Evolutionary conservation across 1,139 yeast species (phyloP).

Genomic region (Blastobotrys capitulatus): DNA sequence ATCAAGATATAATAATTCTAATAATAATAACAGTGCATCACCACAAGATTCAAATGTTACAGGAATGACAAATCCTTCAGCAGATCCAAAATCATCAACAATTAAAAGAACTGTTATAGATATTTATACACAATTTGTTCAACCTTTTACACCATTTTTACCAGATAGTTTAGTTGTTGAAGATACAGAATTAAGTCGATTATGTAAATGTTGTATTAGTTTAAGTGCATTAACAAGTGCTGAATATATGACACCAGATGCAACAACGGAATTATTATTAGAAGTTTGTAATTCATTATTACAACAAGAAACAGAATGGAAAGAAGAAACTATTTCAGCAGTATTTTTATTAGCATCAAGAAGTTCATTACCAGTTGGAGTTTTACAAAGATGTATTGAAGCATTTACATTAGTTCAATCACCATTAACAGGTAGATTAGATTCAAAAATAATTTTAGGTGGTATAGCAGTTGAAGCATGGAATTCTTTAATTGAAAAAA

Average conservation of each 20-base stretch:
- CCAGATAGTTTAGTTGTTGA: slow-evolving; percentile 9
- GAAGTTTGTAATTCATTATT: slow-evolving; percentile 16
- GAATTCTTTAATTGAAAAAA: slow-evolving; percentile 15
- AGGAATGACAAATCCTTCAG: slow-evolving; percentile 11
- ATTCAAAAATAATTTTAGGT: slow-evolving; percentile 10
- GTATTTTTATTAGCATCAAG: slow-evolving; percentile 12
- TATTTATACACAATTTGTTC: slow-evolving; percentile 16
- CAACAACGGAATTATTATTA: slow-evolving; percentile 14
- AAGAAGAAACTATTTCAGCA: slow-evolving; percentile 13
- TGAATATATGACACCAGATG: slow-evolving; percentile 15
- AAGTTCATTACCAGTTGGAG: slow-evolving; percentile 4
- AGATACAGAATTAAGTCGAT: slow-evolving; percentile 9
- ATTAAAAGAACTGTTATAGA: slow-evolving; percentile 10
- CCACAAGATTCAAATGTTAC: neutral
- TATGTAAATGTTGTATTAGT: slow-evolving; percentile 19
- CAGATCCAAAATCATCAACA: slow-evolving; percentile 3
- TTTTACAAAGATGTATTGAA: slow-evolving; percentile 2
- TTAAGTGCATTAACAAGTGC: slow-evolving; percentile 17
- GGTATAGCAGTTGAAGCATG: slow-evolving; percentile 17
- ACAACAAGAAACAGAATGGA: slow-evolving; percentile 15
- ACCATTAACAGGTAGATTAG: slow-evolving; percentile 2
- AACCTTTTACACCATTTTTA: slow-evolving; percentile 20
- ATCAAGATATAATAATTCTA: neutral
- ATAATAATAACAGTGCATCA: neutral
- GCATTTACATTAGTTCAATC: slow-evolving; percentile 3